Evolutionary conservation across 768 basidiomycete species (phyloP).

Genomic region (Cubamyces lactineus): DNA sequence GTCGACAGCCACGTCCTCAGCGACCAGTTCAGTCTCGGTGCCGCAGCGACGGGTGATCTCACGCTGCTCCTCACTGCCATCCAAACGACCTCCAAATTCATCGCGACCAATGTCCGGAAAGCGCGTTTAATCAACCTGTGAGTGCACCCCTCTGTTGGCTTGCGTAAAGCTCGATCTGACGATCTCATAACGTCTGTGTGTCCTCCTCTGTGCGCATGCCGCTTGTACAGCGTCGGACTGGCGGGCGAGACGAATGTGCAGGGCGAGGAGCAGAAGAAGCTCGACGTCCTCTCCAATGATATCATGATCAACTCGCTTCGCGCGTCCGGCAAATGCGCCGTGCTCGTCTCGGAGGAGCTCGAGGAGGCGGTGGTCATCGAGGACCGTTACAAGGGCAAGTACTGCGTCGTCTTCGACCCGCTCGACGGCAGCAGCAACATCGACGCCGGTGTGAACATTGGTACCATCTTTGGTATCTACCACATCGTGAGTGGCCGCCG

Average conservation of each 20-base stretch:
- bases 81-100: slow-evolving; percentile 95
- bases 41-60: slow-evolving; percentile 88
- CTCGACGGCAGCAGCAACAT: slow-evolving; percentile 96
- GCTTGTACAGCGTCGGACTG: slow-evolving; percentile 77
- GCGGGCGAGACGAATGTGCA: slow-evolving; percentile 97
- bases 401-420: slow-evolving; percentile 99
- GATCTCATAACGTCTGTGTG: slow-evolving; percentile 3
- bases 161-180: background rate
- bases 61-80: slow-evolving; percentile 95
- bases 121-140: slow-evolving; percentile 97
- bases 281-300: slow-evolving; percentile 96
- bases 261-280: slow-evolving; percentile 99
- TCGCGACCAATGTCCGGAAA: slow-evolving; percentile 96
- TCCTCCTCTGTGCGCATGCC: background rate
- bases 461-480: slow-evolving; percentile 98
- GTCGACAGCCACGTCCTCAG: slow-evolving; percentile 77
- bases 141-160: slow-evolving; percentile 35
- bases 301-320: slow-evolving; percentile 98
- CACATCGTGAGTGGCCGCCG: slow-evolving; percentile 63
- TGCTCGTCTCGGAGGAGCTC: slow-evolving; percentile 95
- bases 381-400: slow-evolving; percentile 76
- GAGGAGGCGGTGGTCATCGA: slow-evolving; percentile 93
- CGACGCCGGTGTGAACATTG: slow-evolving; percentile 98
- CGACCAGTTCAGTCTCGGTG: slow-evolving; percentile 82
- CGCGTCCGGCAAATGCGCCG: slow-evolving; percentile 95